phyloP scores from a whole-genome alignment of 805 yeast genomes.

The Osmozyma mogii region DNA sequence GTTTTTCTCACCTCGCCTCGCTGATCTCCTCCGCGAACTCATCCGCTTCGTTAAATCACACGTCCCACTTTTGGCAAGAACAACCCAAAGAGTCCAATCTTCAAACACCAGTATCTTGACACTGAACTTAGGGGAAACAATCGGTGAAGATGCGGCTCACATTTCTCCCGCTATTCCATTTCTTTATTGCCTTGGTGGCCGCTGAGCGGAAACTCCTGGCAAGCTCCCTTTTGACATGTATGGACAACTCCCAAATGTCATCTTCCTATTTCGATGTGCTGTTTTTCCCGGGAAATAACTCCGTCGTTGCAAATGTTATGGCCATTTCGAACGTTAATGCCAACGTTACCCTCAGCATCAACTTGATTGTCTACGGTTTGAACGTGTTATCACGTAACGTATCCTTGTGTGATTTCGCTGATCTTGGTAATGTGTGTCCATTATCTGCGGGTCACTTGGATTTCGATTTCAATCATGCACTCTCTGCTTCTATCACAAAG shows the following conservation, averaged over 20 bases:
- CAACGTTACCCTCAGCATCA: slow-evolving; percentile 56
- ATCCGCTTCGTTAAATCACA: too few relatives aligned
- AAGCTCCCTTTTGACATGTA: slow-evolving; percentile 79
- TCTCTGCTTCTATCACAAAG: slow-evolving; percentile 35
- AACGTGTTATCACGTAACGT: slow-evolving; percentile 47
- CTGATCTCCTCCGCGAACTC: too few relatives aligned
- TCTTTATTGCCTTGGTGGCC: too few relatives aligned
- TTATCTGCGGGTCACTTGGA: slow-evolving; percentile 82
- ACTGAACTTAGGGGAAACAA: too few relatives aligned
- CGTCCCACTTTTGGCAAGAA: too few relatives aligned
- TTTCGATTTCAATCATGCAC: slow-evolving; percentile 41
- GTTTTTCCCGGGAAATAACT: slow-evolving; percentile 57
- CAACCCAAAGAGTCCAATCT: too few relatives aligned
- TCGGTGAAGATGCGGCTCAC: too few relatives aligned
- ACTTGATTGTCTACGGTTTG: slow-evolving; percentile 76
- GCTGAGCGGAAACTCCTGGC: slow-evolving; percentile 36
- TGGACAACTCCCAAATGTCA: slow-evolving; percentile 80
- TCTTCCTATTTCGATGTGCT: slow-evolving; percentile 75
- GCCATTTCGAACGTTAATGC: slow-evolving; percentile 72
- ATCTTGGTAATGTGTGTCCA: slow-evolving; percentile 56
- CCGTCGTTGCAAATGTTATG: slow-evolving; percentile 59
- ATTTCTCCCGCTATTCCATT: too few relatives aligned
- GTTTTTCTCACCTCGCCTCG: too few relatives aligned
- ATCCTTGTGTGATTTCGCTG: slow-evolving; percentile 53
- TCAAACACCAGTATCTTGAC: too few relatives aligned